Percentiles rank a stretch among this genome's conserved stretches.
These are phyloP conservation scores for Pelargonium hybrid DNA, from an alignment of 441 rosid species.

Conservation along the genomic window DNA sequence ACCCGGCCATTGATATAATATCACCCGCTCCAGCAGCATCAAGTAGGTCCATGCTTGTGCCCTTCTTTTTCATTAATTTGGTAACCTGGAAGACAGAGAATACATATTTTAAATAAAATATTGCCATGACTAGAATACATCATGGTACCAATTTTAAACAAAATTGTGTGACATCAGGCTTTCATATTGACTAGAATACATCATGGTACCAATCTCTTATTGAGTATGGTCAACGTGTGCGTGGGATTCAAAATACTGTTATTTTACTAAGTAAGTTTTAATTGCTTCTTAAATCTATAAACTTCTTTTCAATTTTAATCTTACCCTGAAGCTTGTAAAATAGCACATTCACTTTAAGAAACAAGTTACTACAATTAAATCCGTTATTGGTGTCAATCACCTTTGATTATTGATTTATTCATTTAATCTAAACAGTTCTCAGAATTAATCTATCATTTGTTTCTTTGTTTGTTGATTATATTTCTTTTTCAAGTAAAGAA, in stretches of 20 bases:
- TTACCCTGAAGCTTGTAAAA: neutral
- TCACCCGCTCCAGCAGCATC: conserved; percentile 95
- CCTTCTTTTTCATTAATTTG: conserved; percentile 95
- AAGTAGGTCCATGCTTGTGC: conserved; percentile 62
- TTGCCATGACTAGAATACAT: neutral
- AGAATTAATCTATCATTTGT: neutral
- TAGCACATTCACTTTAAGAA: neutral
- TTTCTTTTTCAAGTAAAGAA: neutral
- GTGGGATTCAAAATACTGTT: neutral
- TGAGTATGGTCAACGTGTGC: neutral
- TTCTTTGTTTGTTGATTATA: neutral
- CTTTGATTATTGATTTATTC: neutral
- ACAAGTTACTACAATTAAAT: neutral
- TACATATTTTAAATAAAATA: neutral
- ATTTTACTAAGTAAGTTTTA: neutral
- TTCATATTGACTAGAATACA: neutral
- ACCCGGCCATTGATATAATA: conserved; percentile 82
- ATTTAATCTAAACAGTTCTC: no score
- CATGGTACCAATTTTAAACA: neutral
- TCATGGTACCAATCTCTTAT: neutral
- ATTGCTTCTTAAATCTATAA: neutral
- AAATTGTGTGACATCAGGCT: neutral
- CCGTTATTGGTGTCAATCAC: neutral
- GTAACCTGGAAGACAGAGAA: conserved; percentile 38
- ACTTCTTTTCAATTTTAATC: neutral